These are phyloP conservation scores for Pseudotsuga menziesii DNA, from an alignment of 75 land plant species.

Conservation along the genomic window DNA sequence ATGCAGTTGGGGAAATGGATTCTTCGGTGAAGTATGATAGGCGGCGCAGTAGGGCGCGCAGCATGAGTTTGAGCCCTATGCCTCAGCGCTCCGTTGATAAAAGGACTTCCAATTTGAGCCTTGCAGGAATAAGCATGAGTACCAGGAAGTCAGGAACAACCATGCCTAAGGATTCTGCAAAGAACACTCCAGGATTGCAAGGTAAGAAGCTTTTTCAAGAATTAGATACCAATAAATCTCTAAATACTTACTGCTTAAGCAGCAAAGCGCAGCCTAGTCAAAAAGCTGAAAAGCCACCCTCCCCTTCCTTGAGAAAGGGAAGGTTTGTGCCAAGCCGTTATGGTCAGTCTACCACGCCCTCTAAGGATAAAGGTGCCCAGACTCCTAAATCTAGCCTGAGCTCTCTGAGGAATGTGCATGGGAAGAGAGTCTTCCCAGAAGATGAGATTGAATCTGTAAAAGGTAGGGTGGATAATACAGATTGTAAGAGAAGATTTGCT, in stretches of 20 bases:
- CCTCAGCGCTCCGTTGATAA: neutral
- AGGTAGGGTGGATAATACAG: neutral
- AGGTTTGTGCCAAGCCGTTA: constrained; percentile 1
- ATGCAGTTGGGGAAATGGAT: neutral
- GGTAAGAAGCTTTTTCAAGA: neutral
- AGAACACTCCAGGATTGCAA: neutral
- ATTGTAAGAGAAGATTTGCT: neutral
- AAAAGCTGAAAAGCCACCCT: neutral
- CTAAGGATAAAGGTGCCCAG: neutral
- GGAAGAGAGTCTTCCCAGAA: constrained; percentile 1
- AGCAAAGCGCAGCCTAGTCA: neutral
- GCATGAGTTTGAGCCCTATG: constrained; percentile 3
- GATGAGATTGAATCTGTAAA: neutral
- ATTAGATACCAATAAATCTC: neutral
- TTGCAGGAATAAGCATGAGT: neutral
- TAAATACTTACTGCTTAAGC: neutral
- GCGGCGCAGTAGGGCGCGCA: neutral
- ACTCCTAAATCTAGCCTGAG: constrained; percentile 4
- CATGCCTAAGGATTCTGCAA: neutral
- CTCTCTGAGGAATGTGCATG: neutral
- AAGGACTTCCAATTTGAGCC: neutral
- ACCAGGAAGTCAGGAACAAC: neutral
- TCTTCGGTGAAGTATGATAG: neutral
- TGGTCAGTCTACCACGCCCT: neutral
- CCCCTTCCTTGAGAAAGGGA: neutral